Evolutionary conservation across 2,329 filamentous ascomycete genomes (phyloP).

Genomic region (Clarireedia hainanense): DNA sequence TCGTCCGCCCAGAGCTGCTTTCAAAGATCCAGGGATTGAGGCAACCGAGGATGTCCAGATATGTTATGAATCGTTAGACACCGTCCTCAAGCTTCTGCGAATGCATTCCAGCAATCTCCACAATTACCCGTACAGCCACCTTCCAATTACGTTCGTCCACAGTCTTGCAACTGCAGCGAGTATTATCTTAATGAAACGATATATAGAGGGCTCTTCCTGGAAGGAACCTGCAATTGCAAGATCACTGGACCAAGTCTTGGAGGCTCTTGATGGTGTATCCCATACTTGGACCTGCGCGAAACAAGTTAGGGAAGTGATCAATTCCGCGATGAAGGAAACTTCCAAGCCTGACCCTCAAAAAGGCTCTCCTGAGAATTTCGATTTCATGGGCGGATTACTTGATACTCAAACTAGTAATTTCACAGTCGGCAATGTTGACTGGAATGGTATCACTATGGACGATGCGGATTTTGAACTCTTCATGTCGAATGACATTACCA

Average conservation of each 20-base stretch:
- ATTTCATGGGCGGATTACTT: slow-evolving; percentile 15
- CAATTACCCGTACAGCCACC: slow-evolving; percentile 35
- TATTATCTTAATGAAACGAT: slow-evolving; percentile 39
- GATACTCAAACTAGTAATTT: neutral
- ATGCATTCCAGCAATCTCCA: slow-evolving; percentile 32
- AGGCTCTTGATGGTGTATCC: slow-evolving; percentile 45
- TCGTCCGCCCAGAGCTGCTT: slow-evolving; percentile 38
- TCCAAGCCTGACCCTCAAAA: slow-evolving; percentile 1
- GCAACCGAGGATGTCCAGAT: slow-evolving; percentile 40
- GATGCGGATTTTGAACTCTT: slow-evolving; percentile 10
- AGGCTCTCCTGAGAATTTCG: slow-evolving; percentile 14
- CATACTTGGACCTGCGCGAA: slow-evolving; percentile 40
- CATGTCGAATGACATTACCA: slow-evolving; percentile 5
- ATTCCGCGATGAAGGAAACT: slow-evolving; percentile 12
- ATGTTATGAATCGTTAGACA: slow-evolving; percentile 41
- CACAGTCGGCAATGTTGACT: slow-evolving; percentile 6
- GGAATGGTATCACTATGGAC: slow-evolving; percentile 7
- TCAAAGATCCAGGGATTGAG: slow-evolving; percentile 33
- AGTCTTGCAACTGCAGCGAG: slow-evolving; percentile 41
- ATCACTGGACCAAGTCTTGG: slow-evolving; percentile 40
- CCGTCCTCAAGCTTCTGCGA: slow-evolving; percentile 38
- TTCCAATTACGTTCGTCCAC: slow-evolving; percentile 42
- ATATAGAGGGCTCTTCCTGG: slow-evolving; percentile 32
- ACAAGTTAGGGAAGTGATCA: slow-evolving; percentile 34
- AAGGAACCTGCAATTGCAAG: slow-evolving; percentile 39